Evolutionary conservation across 1,284 basidiomycete genomes (phyloP).

Genomic region (Fistulinella staudtii): DNA sequence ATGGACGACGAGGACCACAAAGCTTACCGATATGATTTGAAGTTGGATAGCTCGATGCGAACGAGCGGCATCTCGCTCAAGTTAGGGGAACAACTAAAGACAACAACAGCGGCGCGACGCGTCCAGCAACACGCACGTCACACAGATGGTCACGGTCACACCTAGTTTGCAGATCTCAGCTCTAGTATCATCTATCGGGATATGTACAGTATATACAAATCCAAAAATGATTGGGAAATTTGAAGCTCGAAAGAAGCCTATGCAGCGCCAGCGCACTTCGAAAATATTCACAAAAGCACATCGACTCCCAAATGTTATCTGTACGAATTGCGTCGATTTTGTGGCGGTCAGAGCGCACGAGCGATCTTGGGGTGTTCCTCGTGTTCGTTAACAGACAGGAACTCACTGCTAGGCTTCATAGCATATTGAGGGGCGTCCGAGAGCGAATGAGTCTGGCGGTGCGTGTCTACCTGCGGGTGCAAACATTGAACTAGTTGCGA

Average conservation of each 20-base stretch:
- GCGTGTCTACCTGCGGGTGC: slow-evolving; percentile 34
- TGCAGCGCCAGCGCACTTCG: too few species aligned
- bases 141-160: slow-evolving; percentile 22
- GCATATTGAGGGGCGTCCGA: slow-evolving; percentile 24
- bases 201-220: neutral
- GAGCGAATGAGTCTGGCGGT: slow-evolving; percentile 28
- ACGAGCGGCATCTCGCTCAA: slow-evolving; percentile 60
- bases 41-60: slow-evolving; percentile 85
- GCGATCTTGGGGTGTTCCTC: slow-evolving; percentile 18
- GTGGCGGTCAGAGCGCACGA: slow-evolving; percentile 19
- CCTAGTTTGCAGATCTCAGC: too few species aligned
- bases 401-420: slow-evolving; percentile 24
- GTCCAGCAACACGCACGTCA: slow-evolving; percentile 26
- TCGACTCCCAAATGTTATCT: too few species aligned
- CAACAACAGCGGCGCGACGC: slow-evolving; percentile 21
- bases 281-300: too few species aligned
- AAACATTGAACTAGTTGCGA: slow-evolving; percentile 2
- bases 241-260: neutral
- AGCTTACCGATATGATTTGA: slow-evolving; percentile 82
- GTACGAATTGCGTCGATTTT: too few species aligned
- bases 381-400: slow-evolving; percentile 26
- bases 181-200: too few species aligned
- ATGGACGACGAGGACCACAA: neutral
- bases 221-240: neutral
- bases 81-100: slow-evolving; percentile 20